Base-by-base conservation (phyloP, 148 eudicot genomes). In the Salicornia ramosissima region DNA sequence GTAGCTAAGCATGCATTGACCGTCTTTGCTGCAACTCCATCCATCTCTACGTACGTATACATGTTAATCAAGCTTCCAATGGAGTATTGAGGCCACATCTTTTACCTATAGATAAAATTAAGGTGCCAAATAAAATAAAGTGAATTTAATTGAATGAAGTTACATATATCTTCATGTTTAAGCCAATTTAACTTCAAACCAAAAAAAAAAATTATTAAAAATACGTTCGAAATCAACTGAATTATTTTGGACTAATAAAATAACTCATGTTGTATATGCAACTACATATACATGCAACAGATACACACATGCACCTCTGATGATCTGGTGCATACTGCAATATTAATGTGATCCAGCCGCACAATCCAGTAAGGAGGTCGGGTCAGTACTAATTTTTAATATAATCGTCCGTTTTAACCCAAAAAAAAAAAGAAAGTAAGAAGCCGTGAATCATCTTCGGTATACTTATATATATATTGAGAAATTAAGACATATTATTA, bases 61-160 rank as follows among this genome's bases (percentile, higher is more conserved):
- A n/a, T 67, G 74, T 68, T 74, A 77, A 71, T 72, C 82, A 76
- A 77, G 89, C 96, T 83, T 89, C 91, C 96, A 89, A 71, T 89
- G 96, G 82, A 89, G 86, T 71, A 89, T 84, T 28, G 90, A 80
- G 56, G 97, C 95, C 31, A 91, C 95, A 83, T 91, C 97, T 86
- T 83, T 91, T 61, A 91, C 87, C 95, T 91, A 83, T 67, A 80
- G 88, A 75, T 79, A 42, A 52, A 69, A 65, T 73, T 42, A 52
- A 63, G 74, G 71, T 51, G 55, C 22, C 65, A 83, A 75, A 69
- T 79, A 74, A 67, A 81, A 49, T 61, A 65, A 75, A 78, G 77
- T 70, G 64, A 39, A 72, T 75, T 57, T 30, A 68, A 2, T 57
- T n/a, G 40, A 36, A 36, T 36, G 40, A 36, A 36, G 40, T 36